Evolutionary conservation across 768 basidiomycete species (phyloP).

Genomic region (Amyloporia xantha): DNA sequence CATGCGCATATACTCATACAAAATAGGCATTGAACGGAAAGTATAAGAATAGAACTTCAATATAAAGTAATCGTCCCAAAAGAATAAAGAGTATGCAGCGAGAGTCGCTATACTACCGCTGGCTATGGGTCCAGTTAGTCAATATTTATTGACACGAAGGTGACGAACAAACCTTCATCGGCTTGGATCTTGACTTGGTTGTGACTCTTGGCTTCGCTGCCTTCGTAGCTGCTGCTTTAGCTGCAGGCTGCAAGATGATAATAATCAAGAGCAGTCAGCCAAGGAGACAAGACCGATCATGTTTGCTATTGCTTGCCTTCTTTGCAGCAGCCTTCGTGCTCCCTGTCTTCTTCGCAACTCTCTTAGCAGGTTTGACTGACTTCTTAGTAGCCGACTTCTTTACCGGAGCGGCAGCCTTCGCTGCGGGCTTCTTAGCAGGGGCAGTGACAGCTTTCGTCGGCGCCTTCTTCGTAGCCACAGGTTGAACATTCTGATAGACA

Average conservation of each 20-base stretch:
- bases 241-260: conserved; percentile 18
- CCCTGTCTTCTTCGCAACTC: conserved; percentile 32
- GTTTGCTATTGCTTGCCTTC: conserved; percentile 23
- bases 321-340: conserved; percentile 27
- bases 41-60: not conserved
- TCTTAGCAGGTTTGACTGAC: conserved; percentile 20
- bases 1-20: conserved; percentile 4
- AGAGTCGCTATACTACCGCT: not conserved
- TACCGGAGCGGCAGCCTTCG: conserved; percentile 17
- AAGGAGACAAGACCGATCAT: too few species aligned
- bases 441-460: too few species aligned
- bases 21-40: not conserved
- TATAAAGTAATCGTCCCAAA: not conserved
- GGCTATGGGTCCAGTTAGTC: too few species aligned
- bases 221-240: conserved; percentile 25
- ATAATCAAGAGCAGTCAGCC: not conserved
- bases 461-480: conserved; percentile 13
- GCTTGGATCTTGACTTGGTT: conserved; percentile 13
- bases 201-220: conserved; percentile 20
- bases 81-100: not conserved
- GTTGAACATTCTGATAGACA: conserved; percentile 27
- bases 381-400: conserved; percentile 19
- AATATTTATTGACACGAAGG: too few species aligned
- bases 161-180: conserved; percentile 15
- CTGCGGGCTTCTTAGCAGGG: conserved; percentile 21